phyloP scores from a whole-genome alignment of 2,329 filamentous ascomycete genomes.

The Ascocoryne sarcoides region DNA sequence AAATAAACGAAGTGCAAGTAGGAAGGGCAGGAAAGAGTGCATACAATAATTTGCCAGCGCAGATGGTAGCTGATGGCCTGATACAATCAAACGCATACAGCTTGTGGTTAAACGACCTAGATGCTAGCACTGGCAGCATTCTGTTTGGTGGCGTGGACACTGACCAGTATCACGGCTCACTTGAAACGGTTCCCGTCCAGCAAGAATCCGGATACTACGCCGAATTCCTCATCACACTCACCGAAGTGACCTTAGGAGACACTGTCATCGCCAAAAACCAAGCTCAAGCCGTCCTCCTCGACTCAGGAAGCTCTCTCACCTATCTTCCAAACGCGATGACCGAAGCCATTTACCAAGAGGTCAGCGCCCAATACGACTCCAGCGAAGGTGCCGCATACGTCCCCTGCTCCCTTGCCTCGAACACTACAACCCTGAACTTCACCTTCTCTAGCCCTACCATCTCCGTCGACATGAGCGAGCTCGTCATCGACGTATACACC shows the following conservation, averaged over 20 bases:
- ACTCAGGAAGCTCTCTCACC: constrained; percentile 60
- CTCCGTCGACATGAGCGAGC: constrained; percentile 47
- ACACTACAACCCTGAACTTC: constrained; percentile 40
- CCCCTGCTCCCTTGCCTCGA: constrained; percentile 42
- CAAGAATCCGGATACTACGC: constrained; percentile 39
- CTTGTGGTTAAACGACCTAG: constrained; percentile 66
- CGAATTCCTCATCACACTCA: constrained; percentile 64
- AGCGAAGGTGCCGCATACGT: constrained; percentile 50
- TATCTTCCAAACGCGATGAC: constrained; percentile 54
- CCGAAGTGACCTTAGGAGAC: constrained; percentile 41
- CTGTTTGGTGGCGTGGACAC: constrained; percentile 69
- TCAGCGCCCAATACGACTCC: constrained; percentile 51
- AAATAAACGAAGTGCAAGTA: constrained; percentile 67
- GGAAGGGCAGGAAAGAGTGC: constrained; percentile 41
- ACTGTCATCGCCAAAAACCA: constrained; percentile 37
- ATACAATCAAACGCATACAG: constrained; percentile 64
- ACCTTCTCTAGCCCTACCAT: constrained; percentile 46
- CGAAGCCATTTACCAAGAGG: constrained; percentile 44
- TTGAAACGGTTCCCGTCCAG: constrained; percentile 61
- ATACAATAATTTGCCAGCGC: constrained; percentile 63
- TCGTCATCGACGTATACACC: constrained; percentile 45
- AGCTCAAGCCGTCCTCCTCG: constrained; percentile 57
- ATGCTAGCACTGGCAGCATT: constrained; percentile 55
- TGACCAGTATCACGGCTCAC: constrained; percentile 50
- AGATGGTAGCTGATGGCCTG: constrained; percentile 49